Conservation (phyloP, 73 alveolate genomes). For the Diophrys appendiculata region DNA sequence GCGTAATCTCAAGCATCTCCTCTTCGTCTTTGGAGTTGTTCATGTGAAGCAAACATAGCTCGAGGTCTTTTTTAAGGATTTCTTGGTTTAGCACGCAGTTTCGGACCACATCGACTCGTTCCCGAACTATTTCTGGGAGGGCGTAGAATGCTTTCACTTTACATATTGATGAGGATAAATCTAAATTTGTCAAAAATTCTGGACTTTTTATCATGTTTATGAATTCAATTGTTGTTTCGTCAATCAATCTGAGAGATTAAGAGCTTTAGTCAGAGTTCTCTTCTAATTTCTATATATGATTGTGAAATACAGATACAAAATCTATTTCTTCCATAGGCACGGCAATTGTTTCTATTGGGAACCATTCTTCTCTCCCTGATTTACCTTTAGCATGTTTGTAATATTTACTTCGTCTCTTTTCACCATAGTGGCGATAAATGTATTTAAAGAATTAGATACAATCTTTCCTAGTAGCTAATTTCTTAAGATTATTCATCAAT, state of each 20-base stretch:
- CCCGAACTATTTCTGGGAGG: constrained; percentile 12
- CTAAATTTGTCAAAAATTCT: constrained; percentile 3
- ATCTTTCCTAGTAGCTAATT: background rate
- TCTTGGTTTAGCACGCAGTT: background rate
- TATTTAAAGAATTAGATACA: background rate
- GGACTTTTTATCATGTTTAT: constrained; percentile 1
- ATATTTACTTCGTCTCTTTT: too few species aligned
- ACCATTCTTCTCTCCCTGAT: too few species aligned
- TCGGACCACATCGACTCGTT: constrained; percentile 14
- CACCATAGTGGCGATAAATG: too few species aligned
- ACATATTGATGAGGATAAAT: constrained; percentile 8
- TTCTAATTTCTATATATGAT: too few species aligned
- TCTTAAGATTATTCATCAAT: background rate
- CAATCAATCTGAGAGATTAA: too few species aligned
- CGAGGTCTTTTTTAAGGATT: constrained; percentile 12
- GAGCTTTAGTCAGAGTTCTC: too few species aligned
- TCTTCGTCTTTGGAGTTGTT: constrained; percentile 10
- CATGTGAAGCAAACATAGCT: background rate
- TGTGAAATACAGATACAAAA: too few species aligned
- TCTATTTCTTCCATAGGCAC: too few species aligned
- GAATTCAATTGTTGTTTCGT: too few species aligned
- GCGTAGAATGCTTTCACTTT: constrained; percentile 14
- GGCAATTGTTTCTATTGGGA: too few species aligned
- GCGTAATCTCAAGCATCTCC: constrained; percentile 13
- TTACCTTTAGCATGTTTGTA: too few species aligned